A percentile compares a stretch with the other conserved stretches of the same genome.
These are phyloP conservation scores for Leccinum barrowsii DNA, from an alignment of 768 basidiomycete species.

Conservation along the genomic window DNA sequence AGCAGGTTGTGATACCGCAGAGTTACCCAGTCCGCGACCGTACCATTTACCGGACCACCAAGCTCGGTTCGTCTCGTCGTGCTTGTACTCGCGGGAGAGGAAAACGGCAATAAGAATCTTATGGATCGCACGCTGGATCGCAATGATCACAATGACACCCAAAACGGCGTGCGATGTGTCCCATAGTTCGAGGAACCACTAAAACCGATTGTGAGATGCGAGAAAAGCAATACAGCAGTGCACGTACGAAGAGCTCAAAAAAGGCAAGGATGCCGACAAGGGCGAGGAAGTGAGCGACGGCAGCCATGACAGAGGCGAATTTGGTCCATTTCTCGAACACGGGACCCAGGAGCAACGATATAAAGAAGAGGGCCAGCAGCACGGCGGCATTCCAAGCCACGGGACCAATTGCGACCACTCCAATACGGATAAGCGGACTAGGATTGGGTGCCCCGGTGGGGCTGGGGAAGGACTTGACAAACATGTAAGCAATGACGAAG, in stretches of 20 bases:
- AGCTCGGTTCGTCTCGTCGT: constrained; percentile 96
- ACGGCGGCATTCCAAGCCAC: constrained; percentile 94
- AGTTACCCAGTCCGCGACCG: constrained; percentile 86
- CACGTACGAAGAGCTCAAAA: constrained; percentile 93
- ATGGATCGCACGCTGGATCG: constrained; percentile 88
- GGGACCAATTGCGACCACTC: constrained; percentile 84
- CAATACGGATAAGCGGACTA: constrained; percentile 88
- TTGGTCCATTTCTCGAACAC: constrained; percentile 80
- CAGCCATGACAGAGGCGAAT: constrained; percentile 93
- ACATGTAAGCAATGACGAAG: constrained; percentile 86
- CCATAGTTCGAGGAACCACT: constrained; percentile 98
- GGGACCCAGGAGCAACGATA: constrained; percentile 90
- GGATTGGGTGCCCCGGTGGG: constrained; percentile 58
- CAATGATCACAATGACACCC: constrained; percentile 84
- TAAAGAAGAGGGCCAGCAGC: constrained; percentile 79
- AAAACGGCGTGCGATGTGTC: constrained; percentile 95
- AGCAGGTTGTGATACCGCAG: constrained; percentile 91
- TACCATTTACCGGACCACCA: constrained; percentile 99
- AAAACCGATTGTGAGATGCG: constrained; percentile 15
- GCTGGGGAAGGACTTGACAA: constrained; percentile 87
- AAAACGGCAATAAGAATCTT: constrained; percentile 93
- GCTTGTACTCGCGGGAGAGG: constrained; percentile 95
- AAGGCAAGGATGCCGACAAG: constrained; percentile 82
- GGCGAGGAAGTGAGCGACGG: constrained; percentile 79
- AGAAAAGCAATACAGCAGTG: constrained; percentile 28